Evolutionary conservation across 2,329 filamentous ascomycete genomes (phyloP).

Genomic region (Aspergillus sp.): DNA sequence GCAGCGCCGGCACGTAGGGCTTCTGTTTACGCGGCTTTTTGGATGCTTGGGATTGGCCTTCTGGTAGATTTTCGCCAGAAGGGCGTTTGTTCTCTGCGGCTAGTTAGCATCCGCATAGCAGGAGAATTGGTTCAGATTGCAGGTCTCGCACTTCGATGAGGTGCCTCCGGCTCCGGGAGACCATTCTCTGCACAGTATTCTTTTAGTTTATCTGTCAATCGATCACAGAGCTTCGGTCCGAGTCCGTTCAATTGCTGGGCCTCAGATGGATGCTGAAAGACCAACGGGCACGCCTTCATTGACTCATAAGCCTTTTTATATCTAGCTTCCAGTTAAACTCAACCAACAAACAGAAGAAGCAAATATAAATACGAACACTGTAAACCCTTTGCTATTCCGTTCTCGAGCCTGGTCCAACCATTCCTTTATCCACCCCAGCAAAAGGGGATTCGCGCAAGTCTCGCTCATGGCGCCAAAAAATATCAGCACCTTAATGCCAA

Average conservation of each 20-base stretch:
- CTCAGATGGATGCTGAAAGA: constrained; percentile 64
- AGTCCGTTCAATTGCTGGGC: constrained; percentile 65
- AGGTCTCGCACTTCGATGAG: constrained; percentile 30
- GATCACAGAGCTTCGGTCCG: constrained; percentile 61
- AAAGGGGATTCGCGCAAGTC: constrained; percentile 58
- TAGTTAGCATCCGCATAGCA: constrained; percentile 3
- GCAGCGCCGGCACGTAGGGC: constrained; percentile 61
- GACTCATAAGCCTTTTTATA: constrained; percentile 72
- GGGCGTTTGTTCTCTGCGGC: constrained; percentile 23
- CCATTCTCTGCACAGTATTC: constrained; percentile 58
- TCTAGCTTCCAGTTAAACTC: constrained; percentile 28
- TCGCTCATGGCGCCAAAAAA: constrained; percentile 23
- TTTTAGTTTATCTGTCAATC: constrained; percentile 52
- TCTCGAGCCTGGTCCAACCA: constrained; percentile 64
- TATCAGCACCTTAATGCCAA: neutral
- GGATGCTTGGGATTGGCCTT: constrained; percentile 24
- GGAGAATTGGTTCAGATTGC: neutral
- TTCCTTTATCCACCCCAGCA: constrained; percentile 67
- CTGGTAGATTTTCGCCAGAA: constrained; percentile 21
- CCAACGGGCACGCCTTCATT: constrained; percentile 64
- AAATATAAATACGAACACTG: constrained; percentile 31
- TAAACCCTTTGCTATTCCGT: constrained; percentile 60
- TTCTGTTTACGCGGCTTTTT: constrained; percentile 54
- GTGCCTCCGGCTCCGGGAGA: constrained; percentile 57
- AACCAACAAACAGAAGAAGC: neutral